These are phyloP conservation scores for Boletus vermiculosoides DNA, from an alignment of 768 basidiomycete species.

Conservation along the genomic window DNA sequence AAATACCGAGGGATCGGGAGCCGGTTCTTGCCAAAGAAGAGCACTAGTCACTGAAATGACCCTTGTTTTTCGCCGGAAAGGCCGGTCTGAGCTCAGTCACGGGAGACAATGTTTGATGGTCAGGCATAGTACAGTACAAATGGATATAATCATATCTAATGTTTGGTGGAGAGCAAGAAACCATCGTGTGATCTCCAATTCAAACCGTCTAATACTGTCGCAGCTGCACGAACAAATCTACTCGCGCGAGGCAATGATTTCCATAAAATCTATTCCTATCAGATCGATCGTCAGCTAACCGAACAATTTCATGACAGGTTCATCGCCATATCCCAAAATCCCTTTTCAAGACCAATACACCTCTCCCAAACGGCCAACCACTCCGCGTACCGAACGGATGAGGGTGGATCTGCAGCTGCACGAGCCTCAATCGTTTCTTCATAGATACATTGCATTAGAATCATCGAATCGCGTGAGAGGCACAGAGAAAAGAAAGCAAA, in stretches of 20 bases:
- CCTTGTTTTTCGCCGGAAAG: not conserved
- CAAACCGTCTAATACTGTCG: not conserved
- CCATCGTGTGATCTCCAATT: not conserved
- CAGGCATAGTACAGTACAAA: not conserved
- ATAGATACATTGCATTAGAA: not conserved
- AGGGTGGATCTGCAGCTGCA: constrained; percentile 63
- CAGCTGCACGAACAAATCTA: not conserved
- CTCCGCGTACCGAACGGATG: constrained; percentile 53
- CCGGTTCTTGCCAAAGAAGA: not conserved
- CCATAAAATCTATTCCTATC: not conserved
- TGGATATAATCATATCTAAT: not conserved
- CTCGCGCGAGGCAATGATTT: not conserved
- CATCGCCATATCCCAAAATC: constrained; percentile 83
- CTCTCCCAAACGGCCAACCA: constrained; percentile 73
- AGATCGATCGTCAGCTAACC: not conserved
- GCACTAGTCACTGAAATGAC: not conserved
- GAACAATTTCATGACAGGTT: constrained; percentile 8
- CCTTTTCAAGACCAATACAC: constrained; percentile 75
- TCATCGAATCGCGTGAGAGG: not conserved
- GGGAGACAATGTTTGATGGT: not conserved
- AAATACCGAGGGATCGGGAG: constrained; percentile 9
- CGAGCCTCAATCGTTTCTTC: constrained; percentile 73
- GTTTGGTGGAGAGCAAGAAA: not conserved
- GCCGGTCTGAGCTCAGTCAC: not conserved
- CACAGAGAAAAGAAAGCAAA: not conserved